These are phyloP conservation scores for Eutrema salsugineum DNA, from an alignment of 441 rosid genomes.

Conservation along the genomic window DNA sequence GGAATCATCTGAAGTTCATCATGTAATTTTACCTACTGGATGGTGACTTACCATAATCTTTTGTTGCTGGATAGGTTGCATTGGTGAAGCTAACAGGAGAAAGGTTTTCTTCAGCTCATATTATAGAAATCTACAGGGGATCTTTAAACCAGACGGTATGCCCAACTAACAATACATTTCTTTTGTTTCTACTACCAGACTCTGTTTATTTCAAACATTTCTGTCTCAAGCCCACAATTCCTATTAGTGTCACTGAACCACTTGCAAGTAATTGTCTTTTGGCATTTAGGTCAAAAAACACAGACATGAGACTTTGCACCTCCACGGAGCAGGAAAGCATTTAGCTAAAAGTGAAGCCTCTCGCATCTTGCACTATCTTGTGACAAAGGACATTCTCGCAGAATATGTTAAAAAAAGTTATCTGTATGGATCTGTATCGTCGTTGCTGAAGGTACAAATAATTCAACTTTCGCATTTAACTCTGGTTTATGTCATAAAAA, in stretches of 20 bases:
- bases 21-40: neutral
- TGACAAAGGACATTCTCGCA: conserved; percentile 59
- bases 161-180: neutral
- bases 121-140: conserved; percentile 83
- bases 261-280: conserved; percentile 18
- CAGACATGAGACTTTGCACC: conserved; percentile 63
- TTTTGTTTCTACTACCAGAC: neutral
- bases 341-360: conserved; percentile 74
- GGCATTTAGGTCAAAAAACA: conserved; percentile 67
- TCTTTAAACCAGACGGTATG: conserved; percentile 72
- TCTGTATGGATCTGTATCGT: conserved; percentile 78
- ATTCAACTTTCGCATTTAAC: neutral
- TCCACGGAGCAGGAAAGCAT: conserved; percentile 89
- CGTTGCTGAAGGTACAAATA: conserved; percentile 69
- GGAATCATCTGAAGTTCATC: conserved; percentile 11
- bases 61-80: conserved; percentile 54
- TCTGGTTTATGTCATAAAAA: neutral
- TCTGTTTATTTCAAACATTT: neutral
- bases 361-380: conserved; percentile 74
- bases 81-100: conserved; percentile 70
- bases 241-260: neutral
- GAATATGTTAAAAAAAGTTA: conserved; percentile 92
- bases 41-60: neutral
- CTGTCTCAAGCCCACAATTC: neutral
- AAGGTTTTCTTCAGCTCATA: conserved; percentile 70